These are phyloP conservation scores for Coffea canephora DNA, from an alignment of 257 asterid species.

Conservation along the genomic window DNA sequence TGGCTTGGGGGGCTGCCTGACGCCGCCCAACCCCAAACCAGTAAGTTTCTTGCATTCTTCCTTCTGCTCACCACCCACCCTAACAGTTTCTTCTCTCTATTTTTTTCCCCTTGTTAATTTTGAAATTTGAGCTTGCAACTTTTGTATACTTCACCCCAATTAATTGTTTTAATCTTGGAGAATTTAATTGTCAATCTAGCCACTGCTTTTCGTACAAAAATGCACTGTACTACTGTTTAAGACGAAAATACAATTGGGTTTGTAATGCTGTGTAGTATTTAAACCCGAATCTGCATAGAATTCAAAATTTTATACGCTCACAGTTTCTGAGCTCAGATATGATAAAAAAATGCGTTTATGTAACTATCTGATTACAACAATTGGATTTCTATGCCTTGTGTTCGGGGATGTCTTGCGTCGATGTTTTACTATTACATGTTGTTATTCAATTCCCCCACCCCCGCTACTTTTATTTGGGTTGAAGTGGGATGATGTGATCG, in stretches of 20 bases:
- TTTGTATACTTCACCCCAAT: background rate
- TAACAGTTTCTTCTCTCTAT: background rate
- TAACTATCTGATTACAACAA: background rate
- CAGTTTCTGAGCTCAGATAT: background rate
- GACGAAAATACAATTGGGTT: too few species aligned
- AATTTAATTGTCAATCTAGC: too few species aligned
- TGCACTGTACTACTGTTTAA: too few species aligned
- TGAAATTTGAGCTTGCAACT: background rate
- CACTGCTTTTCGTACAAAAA: too few species aligned
- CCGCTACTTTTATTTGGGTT: background rate
- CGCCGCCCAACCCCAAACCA: slow-evolving; percentile 6
- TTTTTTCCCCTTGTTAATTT: background rate
- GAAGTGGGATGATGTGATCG: background rate
- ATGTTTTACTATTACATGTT: background rate
- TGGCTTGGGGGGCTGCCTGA: slow-evolving; percentile 19
- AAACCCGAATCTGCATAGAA: background rate
- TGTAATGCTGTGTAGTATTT: too few species aligned
- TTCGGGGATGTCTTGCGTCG: background rate
- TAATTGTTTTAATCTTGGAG: background rate
- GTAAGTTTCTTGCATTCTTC: slow-evolving; percentile 4
- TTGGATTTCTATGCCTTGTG: too few species aligned
- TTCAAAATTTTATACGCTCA: too few species aligned
- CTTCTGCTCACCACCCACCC: background rate
- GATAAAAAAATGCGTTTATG: too few species aligned
- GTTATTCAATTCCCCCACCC: background rate